These are phyloP conservation scores for Favolaschia claudopus DNA, from an alignment of 768 basidiomycete genomes.

Conservation along the genomic window DNA sequence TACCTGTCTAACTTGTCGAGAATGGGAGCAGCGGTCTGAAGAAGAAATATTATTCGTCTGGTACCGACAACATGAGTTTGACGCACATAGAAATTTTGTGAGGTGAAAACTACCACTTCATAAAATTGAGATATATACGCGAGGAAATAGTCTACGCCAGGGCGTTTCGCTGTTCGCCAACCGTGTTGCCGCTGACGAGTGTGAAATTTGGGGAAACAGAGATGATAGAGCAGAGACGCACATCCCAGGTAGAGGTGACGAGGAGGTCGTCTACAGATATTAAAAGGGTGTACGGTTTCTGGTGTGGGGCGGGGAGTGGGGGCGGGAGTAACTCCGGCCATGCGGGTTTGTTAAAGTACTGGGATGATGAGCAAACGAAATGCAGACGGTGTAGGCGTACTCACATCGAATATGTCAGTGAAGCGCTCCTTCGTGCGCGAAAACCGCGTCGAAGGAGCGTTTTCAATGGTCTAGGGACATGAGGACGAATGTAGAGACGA, in stretches of 20 bases:
- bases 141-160: slow-evolving; percentile 98
- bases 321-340: slow-evolving; percentile 94
- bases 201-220: slow-evolving; percentile 1
- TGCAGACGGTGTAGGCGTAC: slow-evolving; percentile 31
- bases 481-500: neutral
- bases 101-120: slow-evolving; percentile 96
- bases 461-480: slow-evolving; percentile 58
- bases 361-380: slow-evolving; percentile 6
- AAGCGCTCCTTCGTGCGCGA: slow-evolving; percentile 70
- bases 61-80: neutral
- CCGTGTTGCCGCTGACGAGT: slow-evolving; percentile 80
- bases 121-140: slow-evolving; percentile 98
- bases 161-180: slow-evolving; percentile 97
- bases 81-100: slow-evolving; percentile 87
- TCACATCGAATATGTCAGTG: slow-evolving; percentile 71
- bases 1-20: slow-evolving; percentile 95
- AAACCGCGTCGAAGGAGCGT: slow-evolving; percentile 68
- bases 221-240: slow-evolving; percentile 50
- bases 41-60: slow-evolving; percentile 3
- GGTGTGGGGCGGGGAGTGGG: slow-evolving; percentile 79
- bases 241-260: slow-evolving; percentile 94
- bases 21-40: slow-evolving; percentile 85
- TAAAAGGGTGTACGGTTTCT: slow-evolving; percentile 91
- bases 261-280: slow-evolving; percentile 93
- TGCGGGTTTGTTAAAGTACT: slow-evolving; percentile 94